Percentiles rank a stretch among this genome's conserved stretches.
These are phyloP conservation scores for Diaporthe sp. DNA, from an alignment of 2,329 filamentous ascomycete species.

Conservation along the genomic window DNA sequence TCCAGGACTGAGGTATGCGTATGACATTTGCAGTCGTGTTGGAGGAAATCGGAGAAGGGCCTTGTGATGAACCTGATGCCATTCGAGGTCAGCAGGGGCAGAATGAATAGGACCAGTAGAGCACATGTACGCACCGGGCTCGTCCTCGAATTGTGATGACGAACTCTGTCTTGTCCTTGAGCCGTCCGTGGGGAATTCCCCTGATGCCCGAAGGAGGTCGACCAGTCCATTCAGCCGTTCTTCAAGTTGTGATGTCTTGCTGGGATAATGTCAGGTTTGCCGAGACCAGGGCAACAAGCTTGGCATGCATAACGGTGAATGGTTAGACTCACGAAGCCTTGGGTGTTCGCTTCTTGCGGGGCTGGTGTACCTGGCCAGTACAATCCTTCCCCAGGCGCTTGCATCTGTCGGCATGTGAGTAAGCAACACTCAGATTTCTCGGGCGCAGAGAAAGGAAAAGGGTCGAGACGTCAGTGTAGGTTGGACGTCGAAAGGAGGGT, in stretches of 20 bases:
- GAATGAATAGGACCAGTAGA: background rate
- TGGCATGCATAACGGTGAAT: no score
- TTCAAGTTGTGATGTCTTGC: slow-evolving; percentile 64
- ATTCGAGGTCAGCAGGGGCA: background rate
- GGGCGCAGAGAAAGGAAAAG: background rate
- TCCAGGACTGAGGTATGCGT: slow-evolving; percentile 58
- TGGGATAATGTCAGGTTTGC: slow-evolving; percentile 44
- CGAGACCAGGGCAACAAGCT: background rate
- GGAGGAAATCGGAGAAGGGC: slow-evolving; percentile 9
- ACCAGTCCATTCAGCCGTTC: slow-evolving; percentile 64
- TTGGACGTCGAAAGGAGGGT: background rate
- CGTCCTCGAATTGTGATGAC: background rate
- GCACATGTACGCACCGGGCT: slow-evolving; percentile 19
- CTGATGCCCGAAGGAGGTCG: slow-evolving; percentile 60
- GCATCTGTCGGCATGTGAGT: slow-evolving; percentile 53
- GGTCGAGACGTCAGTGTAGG: slow-evolving; percentile 5
- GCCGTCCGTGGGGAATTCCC: slow-evolving; percentile 49
- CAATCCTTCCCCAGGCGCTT: slow-evolving; percentile 64
- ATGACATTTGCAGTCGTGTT: slow-evolving; percentile 11
- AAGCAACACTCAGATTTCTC: background rate
- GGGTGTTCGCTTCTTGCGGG: slow-evolving; percentile 64
- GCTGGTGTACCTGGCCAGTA: slow-evolving; percentile 60
- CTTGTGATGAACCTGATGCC: background rate
- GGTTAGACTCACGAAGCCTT: slow-evolving; percentile 62
- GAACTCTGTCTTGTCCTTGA: background rate